A percentile compares a stretch with the other conserved stretches of the same genome.
phyloP scores from a whole-genome alignment of 306 rosid species.

The Castanea crenata region DNA sequence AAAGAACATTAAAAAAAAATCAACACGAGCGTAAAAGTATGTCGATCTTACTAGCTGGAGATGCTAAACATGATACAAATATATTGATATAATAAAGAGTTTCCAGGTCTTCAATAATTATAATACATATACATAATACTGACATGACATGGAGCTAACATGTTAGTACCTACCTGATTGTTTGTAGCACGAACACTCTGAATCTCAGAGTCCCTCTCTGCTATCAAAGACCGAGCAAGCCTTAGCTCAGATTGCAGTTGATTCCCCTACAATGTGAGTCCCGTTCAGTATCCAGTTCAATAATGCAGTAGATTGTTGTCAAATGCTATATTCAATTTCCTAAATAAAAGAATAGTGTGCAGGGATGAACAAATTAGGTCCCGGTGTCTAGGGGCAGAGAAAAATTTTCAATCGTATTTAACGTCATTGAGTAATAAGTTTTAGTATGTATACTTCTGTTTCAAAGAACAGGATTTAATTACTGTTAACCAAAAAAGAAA shows the following conservation, averaged over 20 bases:
- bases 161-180: constrained; percentile 57
- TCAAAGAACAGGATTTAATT: neutral
- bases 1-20: neutral
- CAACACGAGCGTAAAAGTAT: neutral
- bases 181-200: constrained; percentile 78
- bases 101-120: neutral
- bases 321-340: neutral
- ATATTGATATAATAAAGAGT: neutral
- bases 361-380: neutral
- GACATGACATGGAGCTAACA: neutral
- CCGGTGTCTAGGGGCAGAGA: neutral
- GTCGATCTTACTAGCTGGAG: neutral
- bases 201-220: constrained; percentile 86
- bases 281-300: neutral
- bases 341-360: neutral
- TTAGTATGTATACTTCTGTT: neutral
- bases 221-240: constrained; percentile 93
- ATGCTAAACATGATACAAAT: neutral
- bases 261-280: constrained; percentile 63
- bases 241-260: constrained; percentile 86
- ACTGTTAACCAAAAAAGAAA: no score
- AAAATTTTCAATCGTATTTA: neutral
- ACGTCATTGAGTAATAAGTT: neutral
- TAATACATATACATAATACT: neutral
- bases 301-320: neutral